Evolutionary conservation across 2,329 filamentous ascomycete species (phyloP), one percentile per base, ranked within the genome.

Genomic region (Diaporthe helianthi): DNA sequence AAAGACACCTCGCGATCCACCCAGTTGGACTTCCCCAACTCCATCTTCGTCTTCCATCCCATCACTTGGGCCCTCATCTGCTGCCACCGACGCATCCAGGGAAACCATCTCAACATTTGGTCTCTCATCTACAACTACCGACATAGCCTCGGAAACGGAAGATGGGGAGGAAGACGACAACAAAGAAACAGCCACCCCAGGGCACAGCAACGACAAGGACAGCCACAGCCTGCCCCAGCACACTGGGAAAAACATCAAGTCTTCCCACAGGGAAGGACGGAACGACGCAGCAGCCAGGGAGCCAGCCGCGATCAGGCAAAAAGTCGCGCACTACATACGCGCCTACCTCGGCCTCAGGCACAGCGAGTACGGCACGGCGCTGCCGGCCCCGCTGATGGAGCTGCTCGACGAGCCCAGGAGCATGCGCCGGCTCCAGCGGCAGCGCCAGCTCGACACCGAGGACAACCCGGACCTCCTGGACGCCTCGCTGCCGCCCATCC

Each of bases 301-400:
- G 5, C n/a, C 4, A 17, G 26, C 10, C 9, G 26, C 36, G 8
- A 2, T 36, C 58, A 22, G 17, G 13, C 3, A 31, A 13, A 13
- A 24, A 17, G n/a, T 63, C 29, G 19, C n/a, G 5, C 4, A 9
- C 10, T 12, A 19, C 44, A 13, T 24, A 13, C 58, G 29, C 41
- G 58, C 58, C 7, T 49, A 49, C n/a, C 44, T 63, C n/a, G 58
- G 58, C 58, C 44, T 3, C n/a, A 33, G 44, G 7, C 58, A 63
- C 58, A 8, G 12, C 29, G 44, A 63, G 29, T 24, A 49, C 58
- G 10, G 19, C 58, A 8, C 12, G 12, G 26, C 29, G 2, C 26
- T 61, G 41, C 13, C 38, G 4, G 55, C 38, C 24, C 24, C 12
- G 36, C 36, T 38, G 36, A 38, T 17, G 12, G 36, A 17, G 13